phyloP scores from a whole-genome alignment of 805 yeast species.

The Ogataea glucozyma region DNA sequence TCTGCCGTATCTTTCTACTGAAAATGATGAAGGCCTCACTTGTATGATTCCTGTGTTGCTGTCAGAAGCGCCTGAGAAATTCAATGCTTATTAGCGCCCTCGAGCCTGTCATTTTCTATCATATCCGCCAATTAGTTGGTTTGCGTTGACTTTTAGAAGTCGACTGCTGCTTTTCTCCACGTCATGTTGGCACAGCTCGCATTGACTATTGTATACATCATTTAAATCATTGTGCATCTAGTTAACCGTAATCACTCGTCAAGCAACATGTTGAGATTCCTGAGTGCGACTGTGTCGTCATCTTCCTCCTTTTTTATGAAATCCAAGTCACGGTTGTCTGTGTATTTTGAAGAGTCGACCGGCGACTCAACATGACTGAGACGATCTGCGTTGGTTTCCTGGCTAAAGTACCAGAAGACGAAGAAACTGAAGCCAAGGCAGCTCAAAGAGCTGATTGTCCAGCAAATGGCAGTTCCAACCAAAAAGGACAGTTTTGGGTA shows the following conservation, averaged over 20 bases:
- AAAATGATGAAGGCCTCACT: conserved; percentile 6
- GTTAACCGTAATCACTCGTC: conserved; percentile 4
- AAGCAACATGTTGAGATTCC: conserved; percentile 9
- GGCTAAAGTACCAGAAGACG: conserved; percentile 29
- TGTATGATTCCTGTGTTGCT: conserved; percentile 35
- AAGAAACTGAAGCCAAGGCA: conserved; percentile 34
- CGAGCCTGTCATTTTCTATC: too few species aligned
- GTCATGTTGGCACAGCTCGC: conserved; percentile 1
- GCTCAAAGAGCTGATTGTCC: conserved; percentile 37
- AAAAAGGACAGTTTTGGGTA: conserved; percentile 37
- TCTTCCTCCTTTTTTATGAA: conserved; percentile 16
- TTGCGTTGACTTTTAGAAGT: neutral
- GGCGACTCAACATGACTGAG: neutral
- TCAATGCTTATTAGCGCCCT: conserved; percentile 28
- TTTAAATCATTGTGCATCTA: neutral
- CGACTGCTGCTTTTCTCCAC: conserved; percentile 3
- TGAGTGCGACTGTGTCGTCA: conserved; percentile 5
- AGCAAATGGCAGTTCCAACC: conserved; percentile 40
- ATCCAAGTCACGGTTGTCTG: conserved; percentile 1
- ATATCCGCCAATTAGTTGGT: neutral
- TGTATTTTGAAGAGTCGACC: neutral
- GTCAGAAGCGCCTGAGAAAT: conserved; percentile 35
- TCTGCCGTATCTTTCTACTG: conserved; percentile 16
- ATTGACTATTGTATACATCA: neutral
- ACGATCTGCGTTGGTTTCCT: too few species aligned